These are phyloP conservation scores for Phytophthora uliginosa DNA, from an alignment of 352 stramenopile genomes.

Conservation along the genomic window DNA sequence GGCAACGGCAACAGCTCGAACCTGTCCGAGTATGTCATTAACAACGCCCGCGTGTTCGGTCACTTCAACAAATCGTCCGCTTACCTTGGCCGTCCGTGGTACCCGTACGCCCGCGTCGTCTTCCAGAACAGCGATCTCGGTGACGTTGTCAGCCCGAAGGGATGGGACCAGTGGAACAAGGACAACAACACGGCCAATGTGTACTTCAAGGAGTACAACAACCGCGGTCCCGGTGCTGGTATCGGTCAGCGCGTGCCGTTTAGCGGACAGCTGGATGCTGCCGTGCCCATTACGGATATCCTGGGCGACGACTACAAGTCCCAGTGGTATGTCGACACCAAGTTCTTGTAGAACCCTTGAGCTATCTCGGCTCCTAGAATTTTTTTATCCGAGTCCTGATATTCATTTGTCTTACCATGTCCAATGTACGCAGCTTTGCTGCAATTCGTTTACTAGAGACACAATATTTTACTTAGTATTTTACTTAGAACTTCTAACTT, in stretches of 20 bases:
- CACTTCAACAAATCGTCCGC: conserved; percentile 5
- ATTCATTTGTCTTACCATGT: too few species aligned
- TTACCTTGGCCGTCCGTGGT: conserved; percentile 13
- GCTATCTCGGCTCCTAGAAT: too few species aligned
- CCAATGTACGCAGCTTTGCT: too few species aligned
- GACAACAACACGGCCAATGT: conserved; percentile 15
- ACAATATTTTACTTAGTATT: too few species aligned
- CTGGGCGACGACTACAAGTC: not conserved
- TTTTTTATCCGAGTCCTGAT: too few species aligned
- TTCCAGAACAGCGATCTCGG: conserved; percentile 13
- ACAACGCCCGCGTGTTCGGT: conserved; percentile 8
- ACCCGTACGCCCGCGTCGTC: conserved; percentile 13
- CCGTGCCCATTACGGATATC: conserved; percentile 1
- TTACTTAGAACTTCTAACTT: too few species aligned
- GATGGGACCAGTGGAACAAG: conserved; percentile 16
- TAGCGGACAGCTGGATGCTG: conserved; percentile 12
- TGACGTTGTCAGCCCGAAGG: conserved; percentile 7
- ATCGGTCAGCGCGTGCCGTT: conserved; percentile 14
- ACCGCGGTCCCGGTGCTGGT: not conserved
- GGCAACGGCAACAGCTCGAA: conserved; percentile 16
- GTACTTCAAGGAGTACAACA: conserved; percentile 29
- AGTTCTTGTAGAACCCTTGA: not conserved
- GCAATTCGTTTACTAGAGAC: too few species aligned
- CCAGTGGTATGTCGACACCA: not conserved
- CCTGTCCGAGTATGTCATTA: conserved; percentile 18